Base-by-base conservation (phyloP, 2,329 filamentous ascomycete species). In the Dactylellina haptotyla region DNA sequence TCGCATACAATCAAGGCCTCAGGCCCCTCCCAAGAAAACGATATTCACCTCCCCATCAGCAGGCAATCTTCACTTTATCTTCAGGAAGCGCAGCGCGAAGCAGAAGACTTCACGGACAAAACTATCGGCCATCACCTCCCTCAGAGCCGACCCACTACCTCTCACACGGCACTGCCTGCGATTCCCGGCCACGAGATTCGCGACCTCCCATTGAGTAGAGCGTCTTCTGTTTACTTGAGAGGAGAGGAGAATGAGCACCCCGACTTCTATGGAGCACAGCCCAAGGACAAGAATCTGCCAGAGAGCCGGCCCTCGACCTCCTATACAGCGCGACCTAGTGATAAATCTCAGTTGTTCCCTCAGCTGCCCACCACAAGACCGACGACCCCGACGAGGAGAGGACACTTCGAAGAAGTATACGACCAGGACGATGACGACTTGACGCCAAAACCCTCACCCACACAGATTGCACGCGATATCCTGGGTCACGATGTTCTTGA, bases 61-160 rank as follows among this genome's bases (percentile, higher is more conserved):
- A 54, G 69, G 25, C 69, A 73, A 20, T 66, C 69, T 2, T 73
- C 69, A 28, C 41, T 73, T n/a, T 73, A 73, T 20, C 8, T 72
- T 28, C 41, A 26, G 5, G 25, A 65, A 34, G 4, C 30, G 32
- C 4, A 26, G 14, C 26, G 10, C 8, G 12, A 26, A 39, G n/a
- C 3, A 57, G 18, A 6, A 26, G 16, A 34, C 25, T 14, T 16
- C 10, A 6, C 23, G 12, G 12, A 14, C 18, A 25, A 28, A 25
- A 6, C 3, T 25, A n/a, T 12, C 23, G 6, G 20, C 46, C 2
- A 12, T 1, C 9, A 57, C 16, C 61, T 73, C n/a, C 69, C 61
- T 0, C 48, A 53, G 26, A 73, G 69, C 14, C 46, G 61, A 14
- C 39, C 69, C n/a, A 51, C 61, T 34, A 73, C 61, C 4, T 39